Evolutionary conservation across 164 flowering plant species (phyloP).

Genomic region (Paratinospora sagittata): DNA sequence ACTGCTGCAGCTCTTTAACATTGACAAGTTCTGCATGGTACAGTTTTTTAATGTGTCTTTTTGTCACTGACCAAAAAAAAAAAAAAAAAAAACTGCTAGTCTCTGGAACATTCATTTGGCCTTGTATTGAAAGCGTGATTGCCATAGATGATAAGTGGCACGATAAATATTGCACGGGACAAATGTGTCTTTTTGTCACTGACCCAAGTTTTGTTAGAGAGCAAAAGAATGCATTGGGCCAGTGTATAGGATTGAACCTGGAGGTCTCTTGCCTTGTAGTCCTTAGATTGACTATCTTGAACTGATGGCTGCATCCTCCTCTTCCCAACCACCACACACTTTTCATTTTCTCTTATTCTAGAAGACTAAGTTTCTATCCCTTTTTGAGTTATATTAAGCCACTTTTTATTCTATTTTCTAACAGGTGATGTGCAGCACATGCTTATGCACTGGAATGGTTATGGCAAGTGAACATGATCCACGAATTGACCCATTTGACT

Average conservation of each 20-base stretch:
- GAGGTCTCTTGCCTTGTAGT: not conserved
- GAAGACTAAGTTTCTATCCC: not conserved
- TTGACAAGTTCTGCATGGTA: too few relatives aligned
- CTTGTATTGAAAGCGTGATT: not conserved
- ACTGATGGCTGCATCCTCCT: not conserved
- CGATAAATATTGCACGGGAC: not conserved
- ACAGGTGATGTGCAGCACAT: slow-evolving; percentile 98
- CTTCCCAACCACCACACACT: not conserved
- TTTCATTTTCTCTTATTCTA: not conserved
- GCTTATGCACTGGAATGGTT: slow-evolving; percentile 94
- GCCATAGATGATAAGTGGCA: not conserved
- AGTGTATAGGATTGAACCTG: not conserved
- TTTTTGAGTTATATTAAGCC: not conserved
- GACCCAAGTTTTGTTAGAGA: too few relatives aligned
- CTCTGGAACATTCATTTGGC: too few relatives aligned
- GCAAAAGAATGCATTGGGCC: not conserved
- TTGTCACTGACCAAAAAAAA: too few relatives aligned
- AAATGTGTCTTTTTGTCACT: too few relatives aligned
- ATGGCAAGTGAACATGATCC: slow-evolving; percentile 99
- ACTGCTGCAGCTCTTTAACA: too few relatives aligned
- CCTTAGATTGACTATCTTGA: not conserved
- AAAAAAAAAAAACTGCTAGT: too few relatives aligned
- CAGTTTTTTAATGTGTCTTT: too few relatives aligned
- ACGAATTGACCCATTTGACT: slow-evolving; percentile 90
- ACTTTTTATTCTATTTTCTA: not conserved